These are phyloP conservation scores for Adenanthera pavonina DNA, from an alignment of 306 rosid genomes.

Conservation along the genomic window DNA sequence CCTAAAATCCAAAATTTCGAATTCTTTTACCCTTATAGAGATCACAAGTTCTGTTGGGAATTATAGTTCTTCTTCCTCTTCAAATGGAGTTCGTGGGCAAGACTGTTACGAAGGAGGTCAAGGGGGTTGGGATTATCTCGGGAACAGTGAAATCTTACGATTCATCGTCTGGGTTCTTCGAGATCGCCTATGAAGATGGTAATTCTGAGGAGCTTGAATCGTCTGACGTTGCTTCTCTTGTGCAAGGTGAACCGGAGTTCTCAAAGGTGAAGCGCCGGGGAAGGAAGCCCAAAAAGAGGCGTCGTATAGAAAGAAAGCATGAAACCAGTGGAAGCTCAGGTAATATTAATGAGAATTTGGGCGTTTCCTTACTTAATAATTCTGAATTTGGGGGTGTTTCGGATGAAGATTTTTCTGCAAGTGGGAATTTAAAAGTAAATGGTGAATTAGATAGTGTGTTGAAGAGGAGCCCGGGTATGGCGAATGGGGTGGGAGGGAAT, in stretches of 20 bases:
- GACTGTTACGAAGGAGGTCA: slow-evolving; percentile 62
- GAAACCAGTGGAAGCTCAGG: slow-evolving; percentile 50
- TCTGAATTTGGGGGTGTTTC: slow-evolving; percentile 47
- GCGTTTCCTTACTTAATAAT: slow-evolving; percentile 33
- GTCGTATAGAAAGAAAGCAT: slow-evolving; percentile 42
- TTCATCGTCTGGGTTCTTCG: slow-evolving; percentile 59
- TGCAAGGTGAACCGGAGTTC: slow-evolving; percentile 44
- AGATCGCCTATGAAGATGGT: slow-evolving; percentile 70
- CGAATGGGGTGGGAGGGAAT: slow-evolving; percentile 49
- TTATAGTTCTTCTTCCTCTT: not conserved
- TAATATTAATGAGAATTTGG: slow-evolving; percentile 52
- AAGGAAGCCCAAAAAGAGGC: slow-evolving; percentile 80
- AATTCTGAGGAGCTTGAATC: slow-evolving; percentile 68
- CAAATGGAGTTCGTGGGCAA: slow-evolving; percentile 80
- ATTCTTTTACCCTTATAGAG: slow-evolving; percentile 26
- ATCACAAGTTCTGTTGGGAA: slow-evolving; percentile 44
- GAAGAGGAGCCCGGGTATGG: slow-evolving; percentile 36
- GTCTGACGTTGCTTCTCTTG: slow-evolving; percentile 53
- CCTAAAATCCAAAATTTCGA: slow-evolving; percentile 17
- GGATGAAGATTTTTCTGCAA: slow-evolving; percentile 32
- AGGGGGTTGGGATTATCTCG: slow-evolving; percentile 50
- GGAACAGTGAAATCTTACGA: slow-evolving; percentile 86
- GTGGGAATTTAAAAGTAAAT: slow-evolving; percentile 41
- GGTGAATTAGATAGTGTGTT: slow-evolving; percentile 41
- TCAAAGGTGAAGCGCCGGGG: slow-evolving; percentile 47